Evolutionary conservation across 768 basidiomycete species (phyloP).

Genomic region (Neoboletus subvelutipes): DNA sequence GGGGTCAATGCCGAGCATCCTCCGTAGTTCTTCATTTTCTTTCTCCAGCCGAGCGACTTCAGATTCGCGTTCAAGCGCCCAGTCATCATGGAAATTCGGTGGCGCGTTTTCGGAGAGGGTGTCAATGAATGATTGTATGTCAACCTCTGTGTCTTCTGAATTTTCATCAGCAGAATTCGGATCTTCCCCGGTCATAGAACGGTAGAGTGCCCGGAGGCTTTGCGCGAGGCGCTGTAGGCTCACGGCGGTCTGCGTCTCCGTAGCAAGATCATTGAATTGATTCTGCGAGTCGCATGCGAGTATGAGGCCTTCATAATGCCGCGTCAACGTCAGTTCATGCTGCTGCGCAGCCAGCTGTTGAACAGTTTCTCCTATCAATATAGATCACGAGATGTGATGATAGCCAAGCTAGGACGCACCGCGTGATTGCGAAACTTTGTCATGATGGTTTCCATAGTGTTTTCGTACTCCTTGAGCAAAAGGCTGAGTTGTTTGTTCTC

Average conservation of each 20-base stretch:
- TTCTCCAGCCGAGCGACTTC: conserved; percentile 80
- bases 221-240: conserved; percentile 72
- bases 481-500: conserved; percentile 93
- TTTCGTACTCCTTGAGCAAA: conserved; percentile 92
- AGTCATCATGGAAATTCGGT: conserved; percentile 58
- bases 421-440: conserved; percentile 90
- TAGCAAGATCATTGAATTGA: conserved; percentile 53
- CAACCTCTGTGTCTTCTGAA: conserved; percentile 36
- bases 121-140: conserved; percentile 44
- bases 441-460: conserved; percentile 96
- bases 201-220: conserved; percentile 68
- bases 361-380: conserved; percentile 8
- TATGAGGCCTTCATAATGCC: conserved; percentile 87
- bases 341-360: conserved; percentile 84
- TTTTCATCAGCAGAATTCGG: conserved; percentile 29
- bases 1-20: conserved; percentile 71
- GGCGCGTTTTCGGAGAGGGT: conserved; percentile 41
- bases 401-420: conserved; percentile 46
- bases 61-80: conserved; percentile 83
- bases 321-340: conserved; percentile 82
- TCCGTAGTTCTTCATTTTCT: conserved; percentile 81
- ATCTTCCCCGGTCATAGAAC: conserved; percentile 66
- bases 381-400: not conserved
- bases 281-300: conserved; percentile 59
- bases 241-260: conserved; percentile 57